Evolutionary conservation across 768 basidiomycete species (phyloP).

Genomic region (Leccinum imitatum): DNA sequence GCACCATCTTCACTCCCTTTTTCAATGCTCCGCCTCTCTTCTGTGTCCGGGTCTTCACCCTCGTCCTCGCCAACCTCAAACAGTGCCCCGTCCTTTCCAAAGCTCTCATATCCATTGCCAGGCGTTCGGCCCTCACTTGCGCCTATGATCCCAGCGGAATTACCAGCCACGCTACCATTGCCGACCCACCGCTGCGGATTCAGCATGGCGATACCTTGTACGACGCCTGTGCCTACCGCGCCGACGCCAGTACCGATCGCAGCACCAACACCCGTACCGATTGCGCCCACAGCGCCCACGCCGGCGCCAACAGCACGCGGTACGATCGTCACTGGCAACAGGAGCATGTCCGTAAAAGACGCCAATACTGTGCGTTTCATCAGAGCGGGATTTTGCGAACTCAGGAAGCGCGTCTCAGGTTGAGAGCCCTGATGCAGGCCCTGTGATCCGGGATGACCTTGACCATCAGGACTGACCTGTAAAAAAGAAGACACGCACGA

Average conservation of each 20-base stretch:
- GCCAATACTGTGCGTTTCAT: slow-evolving; percentile 92
- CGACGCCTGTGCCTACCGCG: slow-evolving; percentile 68
- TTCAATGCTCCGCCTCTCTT: slow-evolving; percentile 18
- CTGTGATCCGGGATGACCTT: not conserved
- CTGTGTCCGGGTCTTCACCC: slow-evolving; percentile 16
- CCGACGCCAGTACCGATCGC: slow-evolving; percentile 55
- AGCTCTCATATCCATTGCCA: slow-evolving; percentile 22
- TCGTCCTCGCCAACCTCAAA: slow-evolving; percentile 52
- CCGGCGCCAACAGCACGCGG: slow-evolving; percentile 77
- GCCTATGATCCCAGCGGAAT: not conserved
- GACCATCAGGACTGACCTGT: slow-evolving; percentile 12
- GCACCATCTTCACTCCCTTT: not conserved
- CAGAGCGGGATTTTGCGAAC: slow-evolving; percentile 83
- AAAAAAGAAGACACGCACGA: not conserved
- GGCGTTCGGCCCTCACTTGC: not conserved
- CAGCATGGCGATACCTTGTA: slow-evolving; percentile 83
- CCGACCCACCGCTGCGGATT: slow-evolving; percentile 87
- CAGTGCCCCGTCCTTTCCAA: slow-evolving; percentile 38
- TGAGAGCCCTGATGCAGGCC: slow-evolving; percentile 3
- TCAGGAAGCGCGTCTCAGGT: slow-evolving; percentile 61
- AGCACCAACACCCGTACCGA: slow-evolving; percentile 63
- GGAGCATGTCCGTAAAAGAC: slow-evolving; percentile 84
- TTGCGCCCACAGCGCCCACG: slow-evolving; percentile 65
- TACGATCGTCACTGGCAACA: slow-evolving; percentile 95
- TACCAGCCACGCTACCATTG: slow-evolving; percentile 17